Percentiles rank a stretch among this genome's conserved stretches.
Evolutionary conservation across 371 early-diverging fungal genomes (phyloP).

Genomic region (Mucor racemosus): DNA sequence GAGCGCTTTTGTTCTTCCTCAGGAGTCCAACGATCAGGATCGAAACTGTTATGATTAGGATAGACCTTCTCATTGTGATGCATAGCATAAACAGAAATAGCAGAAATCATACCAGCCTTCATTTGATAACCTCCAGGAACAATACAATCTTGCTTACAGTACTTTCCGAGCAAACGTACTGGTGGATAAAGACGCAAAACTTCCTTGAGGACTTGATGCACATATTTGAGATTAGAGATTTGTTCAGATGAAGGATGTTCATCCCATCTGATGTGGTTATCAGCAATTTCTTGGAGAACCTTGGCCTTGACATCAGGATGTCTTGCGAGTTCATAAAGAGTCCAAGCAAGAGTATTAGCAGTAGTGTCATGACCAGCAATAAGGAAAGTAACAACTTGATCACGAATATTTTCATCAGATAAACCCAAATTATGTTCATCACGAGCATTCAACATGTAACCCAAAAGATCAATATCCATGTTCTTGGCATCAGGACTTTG

Average conservation of each 20-base stretch:
- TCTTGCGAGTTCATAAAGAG: constrained; percentile 42
- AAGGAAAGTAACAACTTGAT: constrained; percentile 60
- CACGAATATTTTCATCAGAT: constrained; percentile 56
- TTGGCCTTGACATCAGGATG: constrained; percentile 46
- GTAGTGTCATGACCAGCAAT: constrained; percentile 62
- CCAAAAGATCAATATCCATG: constrained; percentile 55
- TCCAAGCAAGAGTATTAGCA: constrained; percentile 54
- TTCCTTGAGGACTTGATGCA: constrained; percentile 53
- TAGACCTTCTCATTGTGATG: constrained; percentile 52
- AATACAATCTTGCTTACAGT: constrained; percentile 52
- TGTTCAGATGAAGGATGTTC: constrained; percentile 48
- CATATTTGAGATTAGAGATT: constrained; percentile 45
- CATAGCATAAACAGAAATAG: constrained; percentile 35
- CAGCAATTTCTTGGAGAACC: constrained; percentile 54
- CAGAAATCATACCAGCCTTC: constrained; percentile 17
- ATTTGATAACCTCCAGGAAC: constrained; percentile 52
- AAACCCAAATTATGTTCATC: constrained; percentile 47
- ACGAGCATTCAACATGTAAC: constrained; percentile 61
- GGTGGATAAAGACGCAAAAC: constrained; percentile 58
- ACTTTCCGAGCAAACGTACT: constrained; percentile 36
- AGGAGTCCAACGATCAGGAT: constrained; percentile 62
- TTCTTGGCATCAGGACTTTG: constrained; percentile 40
- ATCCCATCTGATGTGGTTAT: constrained; percentile 42
- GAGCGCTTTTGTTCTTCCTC: constrained; percentile 57
- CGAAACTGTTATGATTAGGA: constrained; percentile 46